These are phyloP conservation scores for Alternaria sp. DNA, from an alignment of 2,329 filamentous ascomycete genomes.

Conservation along the genomic window DNA sequence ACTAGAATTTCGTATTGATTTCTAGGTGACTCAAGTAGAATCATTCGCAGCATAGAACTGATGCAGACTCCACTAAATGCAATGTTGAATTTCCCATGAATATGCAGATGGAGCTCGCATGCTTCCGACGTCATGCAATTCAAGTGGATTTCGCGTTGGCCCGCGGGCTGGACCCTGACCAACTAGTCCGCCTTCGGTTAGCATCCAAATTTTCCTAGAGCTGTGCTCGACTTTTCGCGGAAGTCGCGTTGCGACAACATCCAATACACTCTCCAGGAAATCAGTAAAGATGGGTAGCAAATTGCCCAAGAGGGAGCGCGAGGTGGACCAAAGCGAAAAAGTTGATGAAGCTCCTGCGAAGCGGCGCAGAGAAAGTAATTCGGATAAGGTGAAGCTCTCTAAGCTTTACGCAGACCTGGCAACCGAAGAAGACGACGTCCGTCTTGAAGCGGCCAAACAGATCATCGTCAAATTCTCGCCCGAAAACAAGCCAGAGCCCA, in stretches of 20 bases:
- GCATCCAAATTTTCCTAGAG: slow-evolving; percentile 12
- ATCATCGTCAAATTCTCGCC: slow-evolving; percentile 52
- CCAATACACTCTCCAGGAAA: neutral
- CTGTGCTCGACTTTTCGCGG: slow-evolving; percentile 13
- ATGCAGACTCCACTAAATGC: too few species aligned
- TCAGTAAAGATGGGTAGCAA: slow-evolving; percentile 32
- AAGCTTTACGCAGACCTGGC: slow-evolving; percentile 56
- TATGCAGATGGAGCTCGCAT: neutral
- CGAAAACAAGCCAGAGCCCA: slow-evolving; percentile 44
- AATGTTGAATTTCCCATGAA: neutral
- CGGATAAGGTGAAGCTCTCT: slow-evolving; percentile 51
- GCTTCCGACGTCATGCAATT: neutral
- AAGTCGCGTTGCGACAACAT: slow-evolving; percentile 6
- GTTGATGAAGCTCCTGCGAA: slow-evolving; percentile 34
- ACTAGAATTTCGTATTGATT: neutral
- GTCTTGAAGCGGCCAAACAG: slow-evolving; percentile 54
- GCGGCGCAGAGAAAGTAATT: slow-evolving; percentile 45
- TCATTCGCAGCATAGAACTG: neutral
- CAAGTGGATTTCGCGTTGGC: neutral
- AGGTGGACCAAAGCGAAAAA: slow-evolving; percentile 21
- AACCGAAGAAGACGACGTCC: slow-evolving; percentile 52
- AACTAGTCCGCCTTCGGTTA: slow-evolving; percentile 3
- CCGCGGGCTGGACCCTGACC: neutral
- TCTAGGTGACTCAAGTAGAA: neutral
- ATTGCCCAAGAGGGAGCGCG: slow-evolving; percentile 35